Conservation (phyloP, 208 protist genomes). For the Trypanosoma conorhini region DNA sequence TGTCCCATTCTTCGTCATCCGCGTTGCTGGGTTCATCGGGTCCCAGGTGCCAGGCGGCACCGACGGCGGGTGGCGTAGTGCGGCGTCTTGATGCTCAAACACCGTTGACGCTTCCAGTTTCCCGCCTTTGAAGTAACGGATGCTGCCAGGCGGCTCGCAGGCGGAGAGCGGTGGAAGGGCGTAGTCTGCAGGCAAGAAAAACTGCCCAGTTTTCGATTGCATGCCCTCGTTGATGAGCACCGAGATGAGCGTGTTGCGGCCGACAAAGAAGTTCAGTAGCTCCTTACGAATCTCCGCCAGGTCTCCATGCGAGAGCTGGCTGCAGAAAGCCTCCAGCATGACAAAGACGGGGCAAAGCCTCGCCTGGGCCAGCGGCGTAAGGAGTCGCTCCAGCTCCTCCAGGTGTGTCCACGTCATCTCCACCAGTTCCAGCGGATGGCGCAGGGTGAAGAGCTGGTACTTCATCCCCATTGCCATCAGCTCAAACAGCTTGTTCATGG, state of each 20-base stretch:
- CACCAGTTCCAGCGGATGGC: constrained; percentile 83
- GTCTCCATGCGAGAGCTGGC: constrained; percentile 37
- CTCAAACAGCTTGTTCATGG: constrained; percentile 93
- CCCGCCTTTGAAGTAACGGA: constrained; percentile 38
- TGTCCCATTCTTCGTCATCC: constrained; percentile 51
- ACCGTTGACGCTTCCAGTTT: not conserved
- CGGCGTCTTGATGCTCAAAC: constrained; percentile 60
- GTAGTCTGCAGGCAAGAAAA: constrained; percentile 43
- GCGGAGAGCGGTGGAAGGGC: constrained; percentile 45
- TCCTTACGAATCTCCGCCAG: constrained; percentile 60
- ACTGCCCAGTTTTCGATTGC: constrained; percentile 69
- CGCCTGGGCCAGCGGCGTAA: constrained; percentile 21
- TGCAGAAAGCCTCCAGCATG: constrained; percentile 34
- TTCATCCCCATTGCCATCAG: constrained; percentile 94
- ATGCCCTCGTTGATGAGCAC: constrained; percentile 79
- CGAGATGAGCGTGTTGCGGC: constrained; percentile 74
- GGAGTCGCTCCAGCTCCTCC: constrained; percentile 47
- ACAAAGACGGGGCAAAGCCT: constrained; percentile 27
- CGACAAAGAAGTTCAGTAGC: constrained; percentile 70
- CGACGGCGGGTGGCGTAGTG: constrained; percentile 31
- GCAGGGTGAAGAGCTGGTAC: constrained; percentile 78
- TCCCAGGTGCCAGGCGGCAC: constrained; percentile 49
- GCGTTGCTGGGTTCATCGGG: constrained; percentile 25
- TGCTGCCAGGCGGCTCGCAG: constrained; percentile 54
- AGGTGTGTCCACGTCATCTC: constrained; percentile 90